Evolutionary conservation across 805 yeast genomes (phyloP).

Genomic region (Yarrowia deformans): DNA sequence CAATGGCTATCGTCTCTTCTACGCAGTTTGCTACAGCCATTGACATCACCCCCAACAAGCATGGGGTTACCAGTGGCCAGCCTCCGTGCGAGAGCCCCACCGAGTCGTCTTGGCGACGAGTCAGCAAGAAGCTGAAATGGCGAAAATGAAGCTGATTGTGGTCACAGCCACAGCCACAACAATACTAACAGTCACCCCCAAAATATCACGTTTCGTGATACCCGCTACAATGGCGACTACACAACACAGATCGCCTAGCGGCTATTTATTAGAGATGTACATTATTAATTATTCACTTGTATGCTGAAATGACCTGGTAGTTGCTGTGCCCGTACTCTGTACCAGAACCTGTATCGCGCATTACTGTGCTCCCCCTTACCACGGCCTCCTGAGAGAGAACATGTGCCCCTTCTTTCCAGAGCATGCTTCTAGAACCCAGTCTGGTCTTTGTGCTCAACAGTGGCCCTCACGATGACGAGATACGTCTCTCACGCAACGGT

Average conservation of each 20-base stretch:
- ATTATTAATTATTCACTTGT: slow-evolving; percentile 13
- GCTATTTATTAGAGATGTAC: slow-evolving; percentile 37
- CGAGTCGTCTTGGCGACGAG: slow-evolving; percentile 27
- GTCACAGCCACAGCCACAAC: background rate
- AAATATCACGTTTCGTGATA: slow-evolving; percentile 8
- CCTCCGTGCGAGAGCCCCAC: slow-evolving; percentile 29
- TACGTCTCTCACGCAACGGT: background rate
- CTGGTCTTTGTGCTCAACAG: background rate
- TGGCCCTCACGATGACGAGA: background rate
- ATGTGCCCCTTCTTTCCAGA: background rate
- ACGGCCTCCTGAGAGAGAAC: too few species aligned
- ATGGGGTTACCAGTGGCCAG: slow-evolving; percentile 30
- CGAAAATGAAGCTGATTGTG: background rate
- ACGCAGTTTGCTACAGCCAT: slow-evolving; percentile 27
- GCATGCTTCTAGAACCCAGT: background rate
- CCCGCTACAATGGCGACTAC: background rate
- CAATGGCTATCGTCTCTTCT: slow-evolving; percentile 8
- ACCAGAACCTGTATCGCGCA: too few species aligned
- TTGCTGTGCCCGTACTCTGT: too few species aligned
- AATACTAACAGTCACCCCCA: slow-evolving; percentile 8
- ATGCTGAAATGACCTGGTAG: too few species aligned
- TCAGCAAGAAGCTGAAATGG: slow-evolving; percentile 37
- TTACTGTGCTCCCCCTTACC: too few species aligned
- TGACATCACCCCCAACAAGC: slow-evolving; percentile 25
- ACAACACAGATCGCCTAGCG: slow-evolving; percentile 1